Base-by-base conservation (phyloP, 768 basidiomycete genomes). In the Leccinum obscurum region DNA sequence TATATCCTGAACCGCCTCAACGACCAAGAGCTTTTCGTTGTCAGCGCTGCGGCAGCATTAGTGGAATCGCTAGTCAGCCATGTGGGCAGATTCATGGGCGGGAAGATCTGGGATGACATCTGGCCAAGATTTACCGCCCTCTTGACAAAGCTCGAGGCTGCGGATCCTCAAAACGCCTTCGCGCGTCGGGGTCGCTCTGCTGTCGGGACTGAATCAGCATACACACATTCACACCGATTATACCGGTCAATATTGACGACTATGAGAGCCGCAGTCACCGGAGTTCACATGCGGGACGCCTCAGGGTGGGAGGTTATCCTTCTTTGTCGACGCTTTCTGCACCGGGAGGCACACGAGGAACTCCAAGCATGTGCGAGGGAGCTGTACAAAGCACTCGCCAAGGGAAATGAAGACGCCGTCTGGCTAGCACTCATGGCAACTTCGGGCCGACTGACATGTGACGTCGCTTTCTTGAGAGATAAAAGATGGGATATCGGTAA, bases 41-140 rank as follows among this genome's bases (percentile, higher is more conserved):
- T 94, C 62, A 83, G 83, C 56, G 89, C 90, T 24, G 88, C 93
- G 1, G 87, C 89, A 1, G 76, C 75, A 4, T 76, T 97, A 49
- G 76, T 98, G n/a, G 89, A 91, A 64, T 75, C 83, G 1, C 78
- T 99, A 41, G 83, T 85, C 0, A 76, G 68, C 39, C 79, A 91
- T 64, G 83, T 86, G 28, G 97, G 95, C 26, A 84, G 83, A 56
- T 97, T 92, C 76, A 95, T 98, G 91, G 83, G 82, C 53, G 79
- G 85, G 35, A 80, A 90, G 57, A 82, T 98, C 34, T 90, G 95
- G 85, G 93, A 97, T 64, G 92, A 98, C 63, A 83, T 94, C 20
- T 98, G 96, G 95, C 96, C 96, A 1, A 84, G 82, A 46, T 92
- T 96, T 70, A 78, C 76, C 41, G 67, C 63, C 9, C 79, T 97